A percentile compares a stretch with the other conserved stretches of the same genome.
Conservation (phyloP, 139 green algal genomes). For the Asterochloris erici region DNA sequence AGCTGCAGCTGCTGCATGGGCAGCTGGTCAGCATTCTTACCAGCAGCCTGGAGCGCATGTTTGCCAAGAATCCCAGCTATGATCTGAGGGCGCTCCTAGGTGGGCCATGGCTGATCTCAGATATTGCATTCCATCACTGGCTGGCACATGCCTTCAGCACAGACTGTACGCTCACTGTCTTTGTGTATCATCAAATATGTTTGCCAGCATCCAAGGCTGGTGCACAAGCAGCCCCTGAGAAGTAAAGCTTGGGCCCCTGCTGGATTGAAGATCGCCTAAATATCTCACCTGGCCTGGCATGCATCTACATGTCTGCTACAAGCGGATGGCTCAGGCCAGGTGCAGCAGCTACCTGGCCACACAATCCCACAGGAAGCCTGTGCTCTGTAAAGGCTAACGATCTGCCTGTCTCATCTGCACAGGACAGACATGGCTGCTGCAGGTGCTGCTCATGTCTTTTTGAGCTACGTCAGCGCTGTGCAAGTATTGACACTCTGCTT, state of each 20-base stretch:
- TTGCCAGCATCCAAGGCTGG: too few species aligned
- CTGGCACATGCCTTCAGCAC: not conserved
- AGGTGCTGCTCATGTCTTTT: not conserved
- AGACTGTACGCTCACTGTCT: not conserved
- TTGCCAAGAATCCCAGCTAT: constrained; percentile 59
- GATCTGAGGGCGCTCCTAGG: constrained; percentile 61
- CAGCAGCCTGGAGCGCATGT: constrained; percentile 55
- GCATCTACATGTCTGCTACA: too few species aligned
- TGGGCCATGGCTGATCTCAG: not conserved
- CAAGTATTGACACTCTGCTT: not conserved
- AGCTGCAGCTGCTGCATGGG: constrained; percentile 32
- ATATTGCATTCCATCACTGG: not conserved
- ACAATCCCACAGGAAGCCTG: too few species aligned
- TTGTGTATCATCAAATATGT: not conserved
- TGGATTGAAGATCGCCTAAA: too few species aligned
- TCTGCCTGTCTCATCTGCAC: too few species aligned
- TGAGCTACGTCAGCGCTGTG: not conserved
- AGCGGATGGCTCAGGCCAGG: too few species aligned
- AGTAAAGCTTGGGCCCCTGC: too few species aligned
- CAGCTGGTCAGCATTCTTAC: constrained; percentile 46
- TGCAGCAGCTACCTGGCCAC: too few species aligned
- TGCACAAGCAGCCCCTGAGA: too few species aligned
- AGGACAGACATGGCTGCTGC: not conserved
- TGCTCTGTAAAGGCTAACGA: too few species aligned
- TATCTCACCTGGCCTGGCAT: too few species aligned